Conservation (phyloP, 148 eudicot species). For the Drosera capensis region DNA sequence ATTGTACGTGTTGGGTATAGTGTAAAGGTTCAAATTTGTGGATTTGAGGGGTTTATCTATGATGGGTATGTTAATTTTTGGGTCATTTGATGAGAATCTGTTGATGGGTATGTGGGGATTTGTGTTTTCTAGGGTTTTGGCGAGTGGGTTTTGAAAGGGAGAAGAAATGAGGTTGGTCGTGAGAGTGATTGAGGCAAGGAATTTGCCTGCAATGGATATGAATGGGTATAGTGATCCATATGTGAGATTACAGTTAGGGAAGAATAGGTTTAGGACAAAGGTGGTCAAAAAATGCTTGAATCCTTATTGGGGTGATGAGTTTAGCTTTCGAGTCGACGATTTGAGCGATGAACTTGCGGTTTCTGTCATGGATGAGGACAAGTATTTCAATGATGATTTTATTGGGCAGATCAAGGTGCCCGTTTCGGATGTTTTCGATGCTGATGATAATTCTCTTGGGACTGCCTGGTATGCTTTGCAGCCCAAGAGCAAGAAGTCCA, state of each 20-base stretch:
- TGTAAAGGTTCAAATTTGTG: no score
- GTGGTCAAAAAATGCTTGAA: conserved; percentile 76
- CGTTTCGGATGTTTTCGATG: conserved; percentile 60
- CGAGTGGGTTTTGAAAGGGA: neutral
- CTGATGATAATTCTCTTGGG: conserved; percentile 61
- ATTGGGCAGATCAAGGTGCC: conserved; percentile 65
- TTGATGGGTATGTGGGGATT: no score
- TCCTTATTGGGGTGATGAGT: conserved; percentile 88
- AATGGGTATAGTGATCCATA: conserved; percentile 93
- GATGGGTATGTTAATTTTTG: no score
- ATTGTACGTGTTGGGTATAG: no score
- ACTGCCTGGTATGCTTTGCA: conserved; percentile 73
- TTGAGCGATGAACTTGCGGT: conserved; percentile 60
- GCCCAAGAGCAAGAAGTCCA: conserved; percentile 60
- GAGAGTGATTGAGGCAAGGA: conserved; percentile 65
- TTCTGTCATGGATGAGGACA: conserved; percentile 87
- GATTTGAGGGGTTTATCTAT: no score
- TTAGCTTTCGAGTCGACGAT: conserved; percentile 69
- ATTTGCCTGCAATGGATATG: conserved; percentile 80
- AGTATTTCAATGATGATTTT: conserved; percentile 74
- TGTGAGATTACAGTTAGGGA: conserved; percentile 68
- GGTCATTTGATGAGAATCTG: no score
- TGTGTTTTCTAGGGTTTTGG: no score
- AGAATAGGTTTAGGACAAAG: conserved; percentile 49
- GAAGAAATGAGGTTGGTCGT: conserved; percentile 21